Evolutionary conservation across 352 stramenopile species (phyloP).

Genomic region (Globisporangium takayamanum): DNA sequence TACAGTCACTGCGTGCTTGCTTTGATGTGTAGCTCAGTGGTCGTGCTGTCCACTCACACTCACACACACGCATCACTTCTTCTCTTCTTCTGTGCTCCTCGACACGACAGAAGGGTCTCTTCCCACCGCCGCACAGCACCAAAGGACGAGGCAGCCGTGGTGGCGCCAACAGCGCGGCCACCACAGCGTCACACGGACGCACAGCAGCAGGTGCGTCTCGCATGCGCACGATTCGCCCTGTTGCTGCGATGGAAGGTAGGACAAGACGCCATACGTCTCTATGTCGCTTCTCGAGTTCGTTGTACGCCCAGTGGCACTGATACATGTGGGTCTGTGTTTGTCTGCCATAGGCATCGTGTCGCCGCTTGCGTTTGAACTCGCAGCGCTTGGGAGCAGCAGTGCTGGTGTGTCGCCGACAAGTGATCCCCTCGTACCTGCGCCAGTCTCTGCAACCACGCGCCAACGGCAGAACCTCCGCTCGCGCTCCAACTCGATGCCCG

Average conservation of each 20-base stretch:
- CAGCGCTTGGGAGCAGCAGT: background rate
- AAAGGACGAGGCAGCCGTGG: no score
- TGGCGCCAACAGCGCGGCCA: slow-evolving; percentile 8
- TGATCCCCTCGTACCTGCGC: no score
- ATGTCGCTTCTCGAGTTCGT: background rate
- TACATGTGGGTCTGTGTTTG: background rate
- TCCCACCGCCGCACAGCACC: no score
- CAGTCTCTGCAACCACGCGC: background rate
- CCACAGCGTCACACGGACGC: slow-evolving; percentile 12
- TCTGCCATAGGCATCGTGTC: slow-evolving; percentile 5
- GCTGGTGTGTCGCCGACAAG: no score
- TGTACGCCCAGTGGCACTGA: background rate
- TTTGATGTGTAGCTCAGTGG: no score
- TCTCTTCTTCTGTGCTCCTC: no score
- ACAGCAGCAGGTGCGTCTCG: slow-evolving; percentile 7
- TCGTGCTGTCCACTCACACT: no score
- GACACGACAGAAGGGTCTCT: no score
- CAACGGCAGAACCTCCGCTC: slow-evolving; percentile 37
- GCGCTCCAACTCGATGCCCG: slow-evolving; percentile 74
- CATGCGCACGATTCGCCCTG: slow-evolving; percentile 43
- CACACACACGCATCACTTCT: no score
- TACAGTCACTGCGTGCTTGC: no score
- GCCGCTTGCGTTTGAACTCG: slow-evolving; percentile 10
- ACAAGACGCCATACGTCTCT: no score
- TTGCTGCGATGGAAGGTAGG: slow-evolving; percentile 22